Evolutionary conservation across 441 rosid genomes (phyloP).

Genomic region (Syzygium syzygioides): DNA sequence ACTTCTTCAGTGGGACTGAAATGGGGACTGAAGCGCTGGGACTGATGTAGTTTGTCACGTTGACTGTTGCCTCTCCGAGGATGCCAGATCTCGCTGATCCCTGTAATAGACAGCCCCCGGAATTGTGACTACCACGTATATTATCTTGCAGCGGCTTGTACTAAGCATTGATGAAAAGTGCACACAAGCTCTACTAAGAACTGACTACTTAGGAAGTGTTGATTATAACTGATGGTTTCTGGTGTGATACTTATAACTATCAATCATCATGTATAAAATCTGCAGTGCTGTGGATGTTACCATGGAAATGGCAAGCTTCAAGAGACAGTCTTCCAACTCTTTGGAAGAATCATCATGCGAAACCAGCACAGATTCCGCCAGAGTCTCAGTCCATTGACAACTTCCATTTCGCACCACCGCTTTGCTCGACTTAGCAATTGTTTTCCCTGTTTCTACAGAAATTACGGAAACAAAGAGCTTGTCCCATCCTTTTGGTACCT

Average conservation of each 20-base stretch:
- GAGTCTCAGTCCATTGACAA: constrained; percentile 55
- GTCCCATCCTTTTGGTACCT: constrained; percentile 82
- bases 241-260: not conserved
- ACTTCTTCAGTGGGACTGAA: constrained; percentile 49
- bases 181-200: not conserved
- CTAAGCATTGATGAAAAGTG: not conserved
- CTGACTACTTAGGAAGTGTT: not conserved
- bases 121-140: not conserved
- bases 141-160: not conserved
- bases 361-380: constrained; percentile 42
- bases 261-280: not conserved
- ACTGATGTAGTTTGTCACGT: constrained; percentile 32
- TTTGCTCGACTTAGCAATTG: constrained; percentile 40
- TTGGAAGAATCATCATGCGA: constrained; percentile 26
- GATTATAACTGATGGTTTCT: not conserved
- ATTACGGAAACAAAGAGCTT: constrained; percentile 40
- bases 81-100: constrained; percentile 54
- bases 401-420: constrained; percentile 32
- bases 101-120: constrained; percentile 15
- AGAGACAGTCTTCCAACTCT: constrained; percentile 30
- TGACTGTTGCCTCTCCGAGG: constrained; percentile 51
- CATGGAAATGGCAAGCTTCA: constrained; percentile 48
- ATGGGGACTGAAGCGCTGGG: constrained; percentile 26
- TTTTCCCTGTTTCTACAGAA: constrained; percentile 48
- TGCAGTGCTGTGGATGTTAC: constrained; percentile 16